Conservation (phyloP, 2,329 filamentous ascomycete species). For the Immersiporthe knoxdaviesiana region DNA sequence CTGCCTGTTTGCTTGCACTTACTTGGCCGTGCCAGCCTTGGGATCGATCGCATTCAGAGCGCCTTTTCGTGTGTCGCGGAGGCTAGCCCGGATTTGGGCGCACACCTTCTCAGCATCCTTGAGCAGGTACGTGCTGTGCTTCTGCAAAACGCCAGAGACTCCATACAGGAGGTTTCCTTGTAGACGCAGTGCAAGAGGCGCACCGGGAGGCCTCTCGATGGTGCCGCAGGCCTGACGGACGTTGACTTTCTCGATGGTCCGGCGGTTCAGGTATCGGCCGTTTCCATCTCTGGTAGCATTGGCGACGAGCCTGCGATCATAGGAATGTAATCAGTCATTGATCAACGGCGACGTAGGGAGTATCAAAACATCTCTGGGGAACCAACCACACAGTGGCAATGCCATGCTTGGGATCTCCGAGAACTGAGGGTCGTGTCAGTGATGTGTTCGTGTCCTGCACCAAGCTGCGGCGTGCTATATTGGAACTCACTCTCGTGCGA, state of each 20-base stretch:
- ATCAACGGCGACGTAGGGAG: background rate
- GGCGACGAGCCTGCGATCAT: constrained; percentile 74
- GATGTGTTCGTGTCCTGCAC: constrained; percentile 27
- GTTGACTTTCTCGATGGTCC: constrained; percentile 86
- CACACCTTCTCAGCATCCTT: constrained; percentile 77
- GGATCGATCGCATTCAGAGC: constrained; percentile 65
- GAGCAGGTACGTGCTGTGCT: constrained; percentile 87
- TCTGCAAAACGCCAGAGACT: constrained; percentile 79
- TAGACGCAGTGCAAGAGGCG: constrained; percentile 85
- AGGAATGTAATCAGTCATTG: constrained; percentile 6
- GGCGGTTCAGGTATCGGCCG: constrained; percentile 76
- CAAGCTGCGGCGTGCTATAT: background rate
- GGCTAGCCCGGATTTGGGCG: constrained; percentile 70
- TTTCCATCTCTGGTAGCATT: constrained; percentile 77
- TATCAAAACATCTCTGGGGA: background rate
- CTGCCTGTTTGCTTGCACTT: constrained; percentile 37
- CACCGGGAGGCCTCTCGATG: constrained; percentile 77
- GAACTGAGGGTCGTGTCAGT: constrained; percentile 53
- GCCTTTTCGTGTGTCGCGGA: constrained; percentile 53
- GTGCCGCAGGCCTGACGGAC: constrained; percentile 84
- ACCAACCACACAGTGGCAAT: constrained; percentile 91
- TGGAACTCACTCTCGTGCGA: constrained; percentile 89
- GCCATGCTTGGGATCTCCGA: constrained; percentile 85
- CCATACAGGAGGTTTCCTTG: constrained; percentile 89
- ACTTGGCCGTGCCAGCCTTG: constrained; percentile 74